Evolutionary conservation across 2,329 filamentous ascomycete species (phyloP), one percentile per base, ranked within the genome.

Genomic region (Ascochyta fabae): DNA sequence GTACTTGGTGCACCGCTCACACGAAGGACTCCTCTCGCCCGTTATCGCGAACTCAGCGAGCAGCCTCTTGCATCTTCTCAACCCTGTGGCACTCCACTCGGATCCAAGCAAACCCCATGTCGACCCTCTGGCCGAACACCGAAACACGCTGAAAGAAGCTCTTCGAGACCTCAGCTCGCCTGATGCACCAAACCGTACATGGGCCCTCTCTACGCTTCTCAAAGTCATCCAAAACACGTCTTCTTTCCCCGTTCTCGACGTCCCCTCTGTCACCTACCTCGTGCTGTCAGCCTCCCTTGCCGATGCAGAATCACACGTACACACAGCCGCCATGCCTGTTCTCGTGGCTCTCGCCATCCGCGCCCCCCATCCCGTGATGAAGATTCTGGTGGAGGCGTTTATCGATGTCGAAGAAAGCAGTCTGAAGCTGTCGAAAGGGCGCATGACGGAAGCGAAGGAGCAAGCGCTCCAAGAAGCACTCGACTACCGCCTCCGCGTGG

Each of bases 241-340:
- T 35, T 85, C 85, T 38, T 73, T 72, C 48, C 73, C 86, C 0
- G 78, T 88, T 9, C 71, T 92, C 15, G 88, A 92, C 66, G 81
- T 91, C n/a, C 85, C 85, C 0, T 83, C 86, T 1, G 79, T 86
- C 3, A 78, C 88, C 0, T 83, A 88, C 6, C 79, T 90, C 1
- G 78, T 92, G 0, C 78, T 91, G 48, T 85, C 86, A 1, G 85
- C 83, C 9, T 79, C 91, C 0, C 77, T 91, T 1, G 81, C 83
- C 56, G 87, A 90, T 44, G 78, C 81, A 6, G 89, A 92, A 52
- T 88, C 90, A 52, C 92, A 88, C 67, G 86, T 91, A 57, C 88
- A 89, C 64, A 78, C 88, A 3, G 82, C 85, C n/a, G 84, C 86
- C 15, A 84, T 92, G 58, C 86, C 85, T 58, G 80, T 88, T 1